Percentiles rank a stretch among this genome's conserved stretches.
phyloP scores from a whole-genome alignment of 768 basidiomycete genomes.

The Megacollybia marginata region DNA sequence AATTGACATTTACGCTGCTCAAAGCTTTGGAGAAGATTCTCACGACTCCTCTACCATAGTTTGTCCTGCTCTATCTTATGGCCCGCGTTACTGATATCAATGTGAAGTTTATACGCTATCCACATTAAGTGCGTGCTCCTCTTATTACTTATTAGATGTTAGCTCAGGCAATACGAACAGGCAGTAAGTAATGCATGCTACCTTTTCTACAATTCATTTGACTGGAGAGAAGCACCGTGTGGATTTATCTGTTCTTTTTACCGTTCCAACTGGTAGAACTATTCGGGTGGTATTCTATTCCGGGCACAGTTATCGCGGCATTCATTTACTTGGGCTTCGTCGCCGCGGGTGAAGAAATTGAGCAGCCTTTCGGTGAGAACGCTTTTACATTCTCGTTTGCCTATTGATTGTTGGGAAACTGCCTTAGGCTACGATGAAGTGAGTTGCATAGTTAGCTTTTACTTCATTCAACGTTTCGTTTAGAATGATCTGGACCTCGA shows the following conservation, averaged over 20 bases:
- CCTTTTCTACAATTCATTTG: background rate
- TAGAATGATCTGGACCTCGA: slow-evolving; percentile 66
- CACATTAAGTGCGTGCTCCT: slow-evolving; percentile 40
- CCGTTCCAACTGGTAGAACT: slow-evolving; percentile 65
- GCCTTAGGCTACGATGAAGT: slow-evolving; percentile 55
- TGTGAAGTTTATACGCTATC: slow-evolving; percentile 41
- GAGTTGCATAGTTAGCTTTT: slow-evolving; percentile 8
- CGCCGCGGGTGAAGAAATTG: slow-evolving; percentile 64
- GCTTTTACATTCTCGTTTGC: background rate
- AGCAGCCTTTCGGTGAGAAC: slow-evolving; percentile 54
- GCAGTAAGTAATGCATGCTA: slow-evolving; percentile 19
- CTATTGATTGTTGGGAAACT: background rate
- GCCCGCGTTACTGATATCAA: background rate
- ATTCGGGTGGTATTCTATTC: slow-evolving; percentile 58
- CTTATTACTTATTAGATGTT: background rate
- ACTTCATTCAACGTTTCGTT: background rate
- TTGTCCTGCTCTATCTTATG: slow-evolving; percentile 15
- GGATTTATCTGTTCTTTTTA: slow-evolving; percentile 69
- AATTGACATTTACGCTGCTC: background rate
- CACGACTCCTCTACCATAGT: slow-evolving; percentile 64
- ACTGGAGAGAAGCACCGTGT: slow-evolving; percentile 40
- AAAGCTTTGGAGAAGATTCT: slow-evolving; percentile 51
- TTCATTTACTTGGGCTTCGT: slow-evolving; percentile 73
- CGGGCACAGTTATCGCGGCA: slow-evolving; percentile 55
- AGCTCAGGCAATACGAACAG: slow-evolving; percentile 8